Percentiles rank a stretch among this genome's conserved stretches.
Conservation (phyloP, 768 basidiomycete species). For the Boletus vermiculosoides region DNA sequence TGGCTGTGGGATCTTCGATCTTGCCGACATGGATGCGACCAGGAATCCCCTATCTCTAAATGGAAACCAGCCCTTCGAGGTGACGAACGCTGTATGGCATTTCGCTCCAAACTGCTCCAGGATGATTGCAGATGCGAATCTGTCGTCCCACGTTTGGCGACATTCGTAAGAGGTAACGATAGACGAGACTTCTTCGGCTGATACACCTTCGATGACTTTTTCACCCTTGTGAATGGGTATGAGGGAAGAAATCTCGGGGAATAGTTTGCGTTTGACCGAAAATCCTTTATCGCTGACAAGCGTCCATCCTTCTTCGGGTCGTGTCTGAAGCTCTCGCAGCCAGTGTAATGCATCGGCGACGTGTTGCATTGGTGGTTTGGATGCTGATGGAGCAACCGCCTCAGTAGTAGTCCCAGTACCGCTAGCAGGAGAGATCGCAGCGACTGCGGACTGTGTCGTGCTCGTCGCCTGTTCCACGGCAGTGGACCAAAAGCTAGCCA, state of each 20-base stretch:
- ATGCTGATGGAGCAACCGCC: constrained; percentile 46
- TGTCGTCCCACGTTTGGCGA: constrained; percentile 83
- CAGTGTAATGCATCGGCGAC: constrained; percentile 81
- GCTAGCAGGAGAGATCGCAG: constrained; percentile 63
- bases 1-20: constrained; percentile 41
- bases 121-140: constrained; percentile 65
- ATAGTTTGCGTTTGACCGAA: constrained; percentile 71
- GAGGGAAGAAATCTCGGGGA: constrained; percentile 71
- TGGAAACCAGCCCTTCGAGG: constrained; percentile 79
- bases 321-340: constrained; percentile 68
- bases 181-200: constrained; percentile 85
- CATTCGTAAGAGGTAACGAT: constrained; percentile 69
- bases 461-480: constrained; percentile 72
- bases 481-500: constrained; percentile 69
- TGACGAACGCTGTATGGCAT: constrained; percentile 67
- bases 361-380: constrained; percentile 73
- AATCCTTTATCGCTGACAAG: constrained; percentile 74
- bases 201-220: constrained; percentile 90
- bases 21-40: constrained; percentile 73
- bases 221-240: constrained; percentile 86
- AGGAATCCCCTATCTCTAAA: constrained; percentile 90
- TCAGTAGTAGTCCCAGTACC: constrained; percentile 37
- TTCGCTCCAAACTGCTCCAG: constrained; percentile 80
- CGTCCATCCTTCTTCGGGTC: constrained; percentile 68
- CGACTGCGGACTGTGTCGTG: constrained; percentile 75